phyloP scores from a whole-genome alignment of 495 filamentous ascomycete species.

The Lasiosphaeriaceae sp. region DNA sequence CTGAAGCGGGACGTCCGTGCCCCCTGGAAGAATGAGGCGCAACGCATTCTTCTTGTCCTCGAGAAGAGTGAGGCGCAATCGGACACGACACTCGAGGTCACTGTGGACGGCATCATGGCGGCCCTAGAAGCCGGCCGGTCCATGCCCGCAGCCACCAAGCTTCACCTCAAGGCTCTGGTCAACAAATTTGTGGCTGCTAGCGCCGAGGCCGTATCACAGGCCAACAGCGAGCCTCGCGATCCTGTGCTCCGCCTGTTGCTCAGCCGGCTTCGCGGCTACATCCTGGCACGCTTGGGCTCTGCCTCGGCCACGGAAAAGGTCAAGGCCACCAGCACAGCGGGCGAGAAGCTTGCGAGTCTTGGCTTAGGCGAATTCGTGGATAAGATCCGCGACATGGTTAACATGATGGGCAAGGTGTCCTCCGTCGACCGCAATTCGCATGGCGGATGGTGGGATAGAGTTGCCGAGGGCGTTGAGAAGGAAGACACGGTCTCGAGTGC shows the following conservation, averaged over 20 bases:
- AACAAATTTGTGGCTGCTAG: conserved; percentile 46
- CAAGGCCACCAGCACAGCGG: conserved; percentile 72
- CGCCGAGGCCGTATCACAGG: conserved; percentile 27
- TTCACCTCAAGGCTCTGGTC: conserved; percentile 52
- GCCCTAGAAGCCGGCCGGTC: conserved; percentile 75
- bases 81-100: conserved; percentile 52
- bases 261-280: conserved; percentile 67
- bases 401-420: conserved; percentile 69
- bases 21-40: conserved; percentile 84
- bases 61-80: conserved; percentile 38
- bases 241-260: conserved; percentile 80
- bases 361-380: conserved; percentile 89
- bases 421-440: conserved; percentile 79
- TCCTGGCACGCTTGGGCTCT: conserved; percentile 72
- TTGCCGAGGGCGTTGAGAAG: conserved; percentile 46
- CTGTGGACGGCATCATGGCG: conserved; percentile 63
- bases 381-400: conserved; percentile 76
- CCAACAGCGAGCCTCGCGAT: conserved; percentile 57
- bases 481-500: conserved; percentile 14
- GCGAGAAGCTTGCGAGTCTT: conserved; percentile 72
- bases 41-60: conserved; percentile 60
- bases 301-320: conserved; percentile 77
- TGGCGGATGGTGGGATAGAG: conserved; percentile 71
- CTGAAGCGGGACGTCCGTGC: conserved; percentile 87
- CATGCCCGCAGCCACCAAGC: conserved; percentile 66